Evolutionary conservation across 2,329 filamentous ascomycete genomes (phyloP), one percentile per base, ranked within the genome.

Genomic region (Calonectria naviculata): DNA sequence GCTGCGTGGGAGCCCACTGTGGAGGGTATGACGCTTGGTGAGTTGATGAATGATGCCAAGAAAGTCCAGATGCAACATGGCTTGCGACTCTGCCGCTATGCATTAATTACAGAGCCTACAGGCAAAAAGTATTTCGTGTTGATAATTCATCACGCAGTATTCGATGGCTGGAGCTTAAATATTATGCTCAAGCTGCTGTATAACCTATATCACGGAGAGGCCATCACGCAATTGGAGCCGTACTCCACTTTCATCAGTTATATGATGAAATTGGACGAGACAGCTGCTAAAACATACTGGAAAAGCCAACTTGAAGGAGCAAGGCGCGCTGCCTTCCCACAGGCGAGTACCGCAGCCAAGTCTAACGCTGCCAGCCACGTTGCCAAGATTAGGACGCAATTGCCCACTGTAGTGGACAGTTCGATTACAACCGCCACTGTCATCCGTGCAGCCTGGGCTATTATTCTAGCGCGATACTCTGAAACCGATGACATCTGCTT

Each of bases 141-240:
- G 3, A 41, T 49, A 3, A 38, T 65, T 42, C 62, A 65, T 6
- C 62, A 65, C 10, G 62, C 62, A 8, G 62, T 65, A 17, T 34
- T 38, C 15, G 77, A 79, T 47, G 78, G 77, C 10, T 78, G 76
- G 75, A 76, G 71, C 21, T 34, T 71, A 3, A 46, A 36, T 13
- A 64, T 68, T 10, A 41, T 34, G 21, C 21, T 65, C 12, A 28
- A 17, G 49, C 17, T 7, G 15, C 49, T n/a, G n/a, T n/a, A n/a
- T n/a, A n/a, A n/a, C n/a, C n/a, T n/a, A 3, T 65, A 65, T 47
- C 24, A 29, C 9, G 46, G 62, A 13, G 31, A 52, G 8, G n/a
- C 46, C 15, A 17, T 28, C 1, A 36, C 24, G 4, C 8, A 26
- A n/a, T 15, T 41, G 17, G 21, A 41, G 17, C 21, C 62, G 10